Evolutionary conservation across 2,329 filamentous ascomycete genomes (phyloP).

Genomic region (Monilinia laxa): DNA sequence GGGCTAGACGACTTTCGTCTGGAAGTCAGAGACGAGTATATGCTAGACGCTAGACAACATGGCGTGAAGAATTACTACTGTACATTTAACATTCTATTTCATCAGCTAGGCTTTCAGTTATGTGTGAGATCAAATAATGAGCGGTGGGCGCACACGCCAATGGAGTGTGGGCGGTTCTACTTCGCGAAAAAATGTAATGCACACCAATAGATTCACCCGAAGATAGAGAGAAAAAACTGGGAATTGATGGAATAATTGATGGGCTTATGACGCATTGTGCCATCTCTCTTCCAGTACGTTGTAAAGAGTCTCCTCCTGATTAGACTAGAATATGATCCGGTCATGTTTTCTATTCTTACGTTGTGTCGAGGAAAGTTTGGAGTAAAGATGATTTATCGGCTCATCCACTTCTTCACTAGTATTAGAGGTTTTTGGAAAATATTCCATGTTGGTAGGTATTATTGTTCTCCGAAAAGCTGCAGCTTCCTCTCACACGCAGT

Average conservation of each 20-base stretch:
- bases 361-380: background rate
- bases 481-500: background rate
- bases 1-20: background rate
- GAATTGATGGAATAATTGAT: background rate
- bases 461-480: too few species aligned
- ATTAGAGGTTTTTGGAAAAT: background rate
- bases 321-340: background rate
- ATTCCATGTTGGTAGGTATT: too few species aligned
- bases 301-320: background rate
- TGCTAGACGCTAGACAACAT: background rate
- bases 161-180: background rate
- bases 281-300: background rate
- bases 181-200: background rate
- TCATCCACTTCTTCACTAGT: background rate
- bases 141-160: background rate
- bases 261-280: background rate
- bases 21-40: background rate
- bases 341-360: background rate
- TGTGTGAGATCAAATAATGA: background rate
- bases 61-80: too few species aligned
- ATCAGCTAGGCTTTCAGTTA: background rate
- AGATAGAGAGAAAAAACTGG: background rate
- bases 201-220: background rate
- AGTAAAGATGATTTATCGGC: background rate
- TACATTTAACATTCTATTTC: background rate